Evolutionary conservation across 768 basidiomycete species (phyloP).

Genomic region (Calocybe indica): DNA sequence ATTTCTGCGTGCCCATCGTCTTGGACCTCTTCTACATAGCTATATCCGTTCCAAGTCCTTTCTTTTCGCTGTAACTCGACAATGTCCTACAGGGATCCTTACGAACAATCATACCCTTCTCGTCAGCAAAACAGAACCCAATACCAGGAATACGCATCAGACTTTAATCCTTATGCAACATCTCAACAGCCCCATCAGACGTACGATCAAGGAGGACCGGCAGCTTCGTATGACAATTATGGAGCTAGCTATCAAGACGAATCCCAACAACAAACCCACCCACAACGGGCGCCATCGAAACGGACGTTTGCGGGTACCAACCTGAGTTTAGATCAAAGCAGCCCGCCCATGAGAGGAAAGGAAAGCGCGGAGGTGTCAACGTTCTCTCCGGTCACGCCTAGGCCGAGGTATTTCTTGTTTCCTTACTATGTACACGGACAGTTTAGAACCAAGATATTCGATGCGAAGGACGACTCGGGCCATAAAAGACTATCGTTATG

Average conservation of each 20-base stretch:
- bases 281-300: constrained; percentile 14
- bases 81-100: not conserved
- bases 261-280: constrained; percentile 18
- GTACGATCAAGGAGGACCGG: constrained; percentile 43
- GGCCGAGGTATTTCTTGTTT: too few species aligned
- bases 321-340: constrained; percentile 2
- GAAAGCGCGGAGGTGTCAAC: too few species aligned
- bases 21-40: constrained; percentile 1
- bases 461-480: constrained; percentile 29
- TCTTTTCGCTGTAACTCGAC: not conserved
- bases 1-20: too few species aligned
- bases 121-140: constrained; percentile 20
- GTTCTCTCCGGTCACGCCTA: too few species aligned
- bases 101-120: constrained; percentile 30
- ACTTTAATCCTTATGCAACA: constrained; percentile 40
- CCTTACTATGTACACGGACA: too few species aligned
- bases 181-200: constrained; percentile 35
- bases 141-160: constrained; percentile 26
- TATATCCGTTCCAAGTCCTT: not conserved
- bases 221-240: constrained; percentile 23
- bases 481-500: constrained; percentile 47
- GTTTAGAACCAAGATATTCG: too few species aligned
- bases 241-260: constrained; percentile 34
- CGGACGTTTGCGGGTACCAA: constrained; percentile 8
- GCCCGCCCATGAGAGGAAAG: too few species aligned